Conservation (phyloP, 306 rosid genomes). For the Corylus heterophylla region DNA sequence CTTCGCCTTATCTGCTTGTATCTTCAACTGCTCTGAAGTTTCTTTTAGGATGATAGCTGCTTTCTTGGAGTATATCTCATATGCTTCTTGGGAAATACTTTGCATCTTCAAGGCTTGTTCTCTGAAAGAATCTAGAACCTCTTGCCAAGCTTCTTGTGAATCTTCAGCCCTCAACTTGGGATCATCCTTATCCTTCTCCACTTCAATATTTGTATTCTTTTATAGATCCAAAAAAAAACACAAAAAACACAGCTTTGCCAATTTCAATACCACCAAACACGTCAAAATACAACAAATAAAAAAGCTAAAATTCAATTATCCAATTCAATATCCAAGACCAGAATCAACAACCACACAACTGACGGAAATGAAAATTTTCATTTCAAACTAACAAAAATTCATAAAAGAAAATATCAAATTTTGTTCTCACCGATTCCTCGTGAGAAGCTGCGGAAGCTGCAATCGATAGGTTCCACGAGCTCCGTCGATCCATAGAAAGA, state of each 20-base stretch:
- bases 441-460: slow-evolving; percentile 52
- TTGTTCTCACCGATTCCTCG: slow-evolving; percentile 62
- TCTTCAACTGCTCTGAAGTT: slow-evolving; percentile 69
- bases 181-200: slow-evolving; percentile 46
- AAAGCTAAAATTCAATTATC: neutral
- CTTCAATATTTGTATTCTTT: slow-evolving; percentile 59
- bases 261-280: neutral
- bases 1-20: slow-evolving; percentile 76
- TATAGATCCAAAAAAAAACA: neutral
- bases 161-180: slow-evolving; percentile 44
- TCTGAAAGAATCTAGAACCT: slow-evolving; percentile 67
- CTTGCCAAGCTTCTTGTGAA: slow-evolving; percentile 79
- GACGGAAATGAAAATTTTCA: neutral
- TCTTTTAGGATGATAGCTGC: slow-evolving; percentile 64
- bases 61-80: slow-evolving; percentile 74
- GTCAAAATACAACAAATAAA: neutral
- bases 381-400: neutral
- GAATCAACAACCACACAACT: neutral
- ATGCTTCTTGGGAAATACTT: slow-evolving; percentile 80
- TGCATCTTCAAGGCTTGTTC: slow-evolving; percentile 80
- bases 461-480: slow-evolving; percentile 32
- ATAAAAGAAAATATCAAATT: neutral
- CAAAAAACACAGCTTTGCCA: neutral
- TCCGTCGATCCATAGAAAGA: slow-evolving; percentile 33
- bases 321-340: neutral